Evolutionary conservation across 2,329 filamentous ascomycete species (phyloP), one percentile per base, ranked within the genome.

Genomic region (Claviceps monticola): DNA sequence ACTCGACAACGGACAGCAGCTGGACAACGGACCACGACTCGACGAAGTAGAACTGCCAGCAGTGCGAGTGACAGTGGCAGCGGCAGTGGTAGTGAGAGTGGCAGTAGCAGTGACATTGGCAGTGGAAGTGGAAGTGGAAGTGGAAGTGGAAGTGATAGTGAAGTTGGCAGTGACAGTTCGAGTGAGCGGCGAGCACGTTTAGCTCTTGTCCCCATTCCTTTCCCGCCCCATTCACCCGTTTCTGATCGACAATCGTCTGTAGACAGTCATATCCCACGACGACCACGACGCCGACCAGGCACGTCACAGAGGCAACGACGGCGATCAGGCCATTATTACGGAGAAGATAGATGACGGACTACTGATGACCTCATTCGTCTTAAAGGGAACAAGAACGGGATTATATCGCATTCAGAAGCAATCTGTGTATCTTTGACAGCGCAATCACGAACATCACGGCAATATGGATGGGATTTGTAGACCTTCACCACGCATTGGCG

Each of bases 1-100:
- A 11, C 29, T 34, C 29, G 71, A 53, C 66, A 70, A 36, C 70
- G 74, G 49, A 78, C 77, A 61, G 63, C 65, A 38, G 64, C 62
- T 47, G 69, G 75, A 38, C 71, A 75, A n/a, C 29, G 29, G 29
- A 34, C 29, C 4, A 34, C 29, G 29, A 11, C 29, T 34, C 29
- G 29, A 34, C 29, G 9, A 34, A 34, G 29, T 11, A 34, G 9
- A 4, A 34, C 29, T 34, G 29, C 9, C 29, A 34, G 29, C 29
- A 34, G 29, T 34, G 29, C 8, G 4, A 34, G 29, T 4, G 29
- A 9, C 8, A 29, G 26, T 8, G 26, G 8, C 4, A 34, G 29
- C 29, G 29, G 9, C 9, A 34, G 29, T 11, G 29, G 29, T 34
- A 34, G 29, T 34, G 29, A 34, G 9, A 41, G 50, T 34, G n/a